Percentiles rank a stretch among this genome's conserved stretches.
phyloP scores from a whole-genome alignment of 129 eudicot species.

The Mikania micrantha region DNA sequence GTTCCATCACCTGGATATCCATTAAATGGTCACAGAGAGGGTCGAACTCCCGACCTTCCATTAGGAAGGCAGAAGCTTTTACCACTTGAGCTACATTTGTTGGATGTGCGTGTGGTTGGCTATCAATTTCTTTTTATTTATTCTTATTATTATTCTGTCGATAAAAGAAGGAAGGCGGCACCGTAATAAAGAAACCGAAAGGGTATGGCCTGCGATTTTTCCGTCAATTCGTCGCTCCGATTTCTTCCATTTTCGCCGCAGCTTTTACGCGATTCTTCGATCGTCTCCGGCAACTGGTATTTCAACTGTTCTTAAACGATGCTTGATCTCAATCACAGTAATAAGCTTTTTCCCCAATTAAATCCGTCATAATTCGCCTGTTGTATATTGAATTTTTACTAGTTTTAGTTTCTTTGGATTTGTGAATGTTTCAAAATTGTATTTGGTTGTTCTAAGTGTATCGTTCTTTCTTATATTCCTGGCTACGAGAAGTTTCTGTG shows the following conservation, averaged over 20 bases:
- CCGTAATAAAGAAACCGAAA: slow-evolving; percentile 3
- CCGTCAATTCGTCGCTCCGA: slow-evolving; percentile 29
- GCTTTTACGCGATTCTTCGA: slow-evolving; percentile 4
- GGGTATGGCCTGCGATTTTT: slow-evolving; percentile 37
- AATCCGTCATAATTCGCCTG: not conserved
- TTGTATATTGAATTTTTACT: not conserved
- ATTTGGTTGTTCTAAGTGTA: not conserved
- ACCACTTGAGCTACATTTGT: too few species aligned
- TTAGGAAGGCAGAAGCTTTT: too few species aligned
- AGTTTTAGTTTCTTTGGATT: not conserved
- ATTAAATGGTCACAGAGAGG: too few species aligned
- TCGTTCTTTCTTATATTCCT: not conserved
- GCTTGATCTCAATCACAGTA: not conserved
- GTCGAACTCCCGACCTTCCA: too few species aligned
- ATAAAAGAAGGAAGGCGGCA: slow-evolving; percentile 21
- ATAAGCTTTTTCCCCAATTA: not conserved
- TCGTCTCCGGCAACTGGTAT: slow-evolving; percentile 23
- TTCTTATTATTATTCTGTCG: slow-evolving; percentile 5
- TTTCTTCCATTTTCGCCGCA: slow-evolving; percentile 15
- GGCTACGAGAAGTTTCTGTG: not conserved
- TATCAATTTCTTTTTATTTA: not conserved
- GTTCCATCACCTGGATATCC: too few species aligned
- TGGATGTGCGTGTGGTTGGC: slow-evolving; percentile 12
- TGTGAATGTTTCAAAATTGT: not conserved
- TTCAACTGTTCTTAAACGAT: not conserved